phyloP scores from a whole-genome alignment of 352 stramenopile species.

The Globisporangium perplexum region DNA sequence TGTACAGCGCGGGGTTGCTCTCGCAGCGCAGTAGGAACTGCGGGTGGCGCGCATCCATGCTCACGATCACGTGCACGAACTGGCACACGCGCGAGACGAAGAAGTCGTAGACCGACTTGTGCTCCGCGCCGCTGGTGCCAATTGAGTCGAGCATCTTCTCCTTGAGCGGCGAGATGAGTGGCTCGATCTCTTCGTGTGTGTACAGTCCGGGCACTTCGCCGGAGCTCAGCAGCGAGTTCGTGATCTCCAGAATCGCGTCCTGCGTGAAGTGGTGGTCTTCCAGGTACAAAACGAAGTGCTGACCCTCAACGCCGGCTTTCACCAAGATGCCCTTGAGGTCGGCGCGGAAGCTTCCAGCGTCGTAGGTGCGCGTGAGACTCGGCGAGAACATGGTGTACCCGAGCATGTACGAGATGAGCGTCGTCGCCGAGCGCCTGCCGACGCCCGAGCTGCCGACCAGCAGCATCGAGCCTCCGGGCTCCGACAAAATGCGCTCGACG shows the following conservation, averaged over 20 bases:
- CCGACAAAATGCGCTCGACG: conserved; percentile 86
- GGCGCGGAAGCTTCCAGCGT: conserved; percentile 64
- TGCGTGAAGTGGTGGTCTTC: conserved; percentile 92
- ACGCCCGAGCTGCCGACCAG: conserved; percentile 88
- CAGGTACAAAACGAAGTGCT: conserved; percentile 87
- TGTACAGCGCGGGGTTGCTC: conserved; percentile 93
- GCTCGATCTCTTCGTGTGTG: conserved; percentile 92
- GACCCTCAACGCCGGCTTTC: conserved; percentile 75
- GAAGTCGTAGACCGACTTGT: conserved; percentile 91
- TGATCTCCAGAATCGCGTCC: conserved; percentile 88
- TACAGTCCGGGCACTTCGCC: conserved; percentile 92
- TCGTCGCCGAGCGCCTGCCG: conserved; percentile 78
- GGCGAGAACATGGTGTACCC: conserved; percentile 85
- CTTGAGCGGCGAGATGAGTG: conserved; percentile 85
- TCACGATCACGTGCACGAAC: conserved; percentile 87
- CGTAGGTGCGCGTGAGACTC: conserved; percentile 71
- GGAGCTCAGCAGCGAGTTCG: conserved; percentile 89
- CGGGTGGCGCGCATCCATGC: conserved; percentile 62
- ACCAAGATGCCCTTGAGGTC: conserved; percentile 90
- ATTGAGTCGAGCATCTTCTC: conserved; percentile 88
- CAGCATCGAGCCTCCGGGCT: conserved; percentile 85
- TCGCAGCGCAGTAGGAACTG: conserved; percentile 88
- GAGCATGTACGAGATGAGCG: conserved; percentile 86
- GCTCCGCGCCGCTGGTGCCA: conserved; percentile 27
- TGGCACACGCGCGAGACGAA: conserved; percentile 88